These are phyloP conservation scores for Diutina pseudorugosa DNA, from an alignment of 1,139 yeast genomes.

Conservation along the genomic window DNA sequence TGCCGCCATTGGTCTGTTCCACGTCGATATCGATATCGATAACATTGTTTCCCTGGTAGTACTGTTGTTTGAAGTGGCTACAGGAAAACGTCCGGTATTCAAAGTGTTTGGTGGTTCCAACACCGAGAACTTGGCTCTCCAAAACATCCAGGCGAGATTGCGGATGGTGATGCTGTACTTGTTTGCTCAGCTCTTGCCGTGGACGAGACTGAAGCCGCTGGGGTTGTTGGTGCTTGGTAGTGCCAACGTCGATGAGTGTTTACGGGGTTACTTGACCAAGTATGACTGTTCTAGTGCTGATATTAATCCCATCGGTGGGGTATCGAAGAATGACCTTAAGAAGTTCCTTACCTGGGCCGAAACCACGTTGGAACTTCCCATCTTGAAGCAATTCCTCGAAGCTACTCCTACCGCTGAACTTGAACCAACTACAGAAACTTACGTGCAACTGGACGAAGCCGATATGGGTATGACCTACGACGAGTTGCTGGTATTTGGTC, in stretches of 20 bases:
- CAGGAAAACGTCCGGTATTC: slow-evolving; percentile 80
- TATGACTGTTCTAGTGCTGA: slow-evolving; percentile 97
- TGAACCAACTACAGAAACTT: slow-evolving; percentile 85
- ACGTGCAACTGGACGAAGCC: slow-evolving; percentile 90
- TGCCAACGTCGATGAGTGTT: slow-evolving; percentile 96
- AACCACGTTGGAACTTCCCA: slow-evolving; percentile 56
- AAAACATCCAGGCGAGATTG: slow-evolving; percentile 89
- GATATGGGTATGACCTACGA: slow-evolving; percentile 99
- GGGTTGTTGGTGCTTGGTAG: slow-evolving; percentile 87
- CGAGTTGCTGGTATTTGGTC: slow-evolving; percentile 86
- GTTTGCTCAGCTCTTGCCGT: slow-evolving; percentile 89
- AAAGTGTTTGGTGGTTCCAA: slow-evolving; percentile 89
- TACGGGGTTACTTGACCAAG: slow-evolving; percentile 90
- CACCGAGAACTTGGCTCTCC: slow-evolving; percentile 85
- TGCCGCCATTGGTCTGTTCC: slow-evolving; percentile 71
- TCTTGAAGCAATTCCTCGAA: slow-evolving; percentile 61
- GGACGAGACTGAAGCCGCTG: slow-evolving; percentile 67
- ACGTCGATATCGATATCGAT: slow-evolving; percentile 88
- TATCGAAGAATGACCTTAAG: slow-evolving; percentile 86
- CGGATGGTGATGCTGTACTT: slow-evolving; percentile 90
- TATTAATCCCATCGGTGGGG: slow-evolving; percentile 94
- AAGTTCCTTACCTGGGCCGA: slow-evolving; percentile 75
- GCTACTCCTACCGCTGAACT: slow-evolving; percentile 98
- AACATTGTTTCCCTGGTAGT: slow-evolving; percentile 63
- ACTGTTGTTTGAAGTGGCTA: slow-evolving; percentile 70